Conservation (phyloP, 225 moss, liverwort and hornwort species). For the Polytrichum formosum region DNA sequence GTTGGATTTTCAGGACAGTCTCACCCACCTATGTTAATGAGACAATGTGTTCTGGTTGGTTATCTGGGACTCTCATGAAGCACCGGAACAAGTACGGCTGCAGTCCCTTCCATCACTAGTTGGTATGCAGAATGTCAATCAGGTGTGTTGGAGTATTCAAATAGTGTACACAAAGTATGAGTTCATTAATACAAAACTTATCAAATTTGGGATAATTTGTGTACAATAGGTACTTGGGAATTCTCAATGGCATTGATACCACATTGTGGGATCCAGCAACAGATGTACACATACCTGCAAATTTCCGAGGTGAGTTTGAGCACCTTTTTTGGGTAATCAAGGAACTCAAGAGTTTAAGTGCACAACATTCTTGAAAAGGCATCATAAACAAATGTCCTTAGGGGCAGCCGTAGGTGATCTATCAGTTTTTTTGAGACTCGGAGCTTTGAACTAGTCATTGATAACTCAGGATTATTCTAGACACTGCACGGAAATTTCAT, state of each 20-base stretch:
- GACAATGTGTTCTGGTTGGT: constrained; percentile 46
- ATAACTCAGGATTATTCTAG: no score
- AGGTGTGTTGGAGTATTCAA: background rate
- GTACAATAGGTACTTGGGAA: constrained; percentile 30
- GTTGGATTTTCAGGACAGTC: constrained; percentile 30
- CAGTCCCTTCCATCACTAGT: background rate
- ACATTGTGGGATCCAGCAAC: constrained; percentile 40
- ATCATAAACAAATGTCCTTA: no score
- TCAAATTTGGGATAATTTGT: background rate
- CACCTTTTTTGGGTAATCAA: no score
- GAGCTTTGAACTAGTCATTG: no score
- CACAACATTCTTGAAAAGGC: no score
- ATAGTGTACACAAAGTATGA: no score
- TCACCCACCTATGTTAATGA: constrained; percentile 49
- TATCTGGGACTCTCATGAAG: constrained; percentile 40
- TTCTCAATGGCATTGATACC: constrained; percentile 48
- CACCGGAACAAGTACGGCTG: constrained; percentile 40
- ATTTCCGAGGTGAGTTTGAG: constrained; percentile 21
- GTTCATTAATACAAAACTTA: no score
- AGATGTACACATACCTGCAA: constrained; percentile 31
- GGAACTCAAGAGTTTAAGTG: no score
- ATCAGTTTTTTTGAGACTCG: no score
- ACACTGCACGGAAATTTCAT: no score
- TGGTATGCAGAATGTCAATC: background rate
- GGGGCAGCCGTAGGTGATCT: no score